Percentiles rank a stretch among this genome's conserved stretches.
Evolutionary conservation across 2,329 filamentous ascomycete species (phyloP).

Genomic region (Ophiosphaerella korrae): DNA sequence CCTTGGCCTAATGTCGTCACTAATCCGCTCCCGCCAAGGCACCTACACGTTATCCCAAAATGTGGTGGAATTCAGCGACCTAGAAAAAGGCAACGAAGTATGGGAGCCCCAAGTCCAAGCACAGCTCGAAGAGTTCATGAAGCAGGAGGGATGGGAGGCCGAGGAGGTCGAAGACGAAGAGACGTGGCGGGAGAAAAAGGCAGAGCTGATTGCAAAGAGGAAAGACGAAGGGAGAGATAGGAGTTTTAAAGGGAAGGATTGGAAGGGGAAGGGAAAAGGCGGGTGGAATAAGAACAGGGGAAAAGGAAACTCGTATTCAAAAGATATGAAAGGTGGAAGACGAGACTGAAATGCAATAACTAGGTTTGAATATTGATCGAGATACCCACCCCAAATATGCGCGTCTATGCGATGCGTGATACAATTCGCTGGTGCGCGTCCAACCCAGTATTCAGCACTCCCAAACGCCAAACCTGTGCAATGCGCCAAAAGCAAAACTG

Average conservation of each 20-base stretch:
- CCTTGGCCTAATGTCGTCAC: slow-evolving; percentile 82
- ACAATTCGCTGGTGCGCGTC: too few relatives aligned
- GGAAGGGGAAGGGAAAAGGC: slow-evolving; percentile 8
- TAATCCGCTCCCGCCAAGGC: slow-evolving; percentile 80
- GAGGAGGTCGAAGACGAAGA: slow-evolving; percentile 39
- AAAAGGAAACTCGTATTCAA: slow-evolving; percentile 13
- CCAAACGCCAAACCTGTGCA: too few relatives aligned
- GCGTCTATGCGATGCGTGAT: too few relatives aligned
- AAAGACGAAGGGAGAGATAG: slow-evolving; percentile 26
- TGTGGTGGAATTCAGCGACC: slow-evolving; percentile 77
- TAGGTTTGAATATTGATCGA: background rate
- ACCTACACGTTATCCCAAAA: slow-evolving; percentile 75
- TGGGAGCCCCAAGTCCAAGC: slow-evolving; percentile 78
- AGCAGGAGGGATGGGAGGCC: slow-evolving; percentile 45
- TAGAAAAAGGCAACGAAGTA: slow-evolving; percentile 75
- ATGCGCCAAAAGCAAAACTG: background rate
- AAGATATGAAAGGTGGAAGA: slow-evolving; percentile 22
- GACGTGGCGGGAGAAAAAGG: slow-evolving; percentile 48
- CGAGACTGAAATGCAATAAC: background rate
- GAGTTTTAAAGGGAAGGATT: slow-evolving; percentile 20
- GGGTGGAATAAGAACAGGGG: slow-evolving; percentile 15
- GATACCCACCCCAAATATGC: background rate
- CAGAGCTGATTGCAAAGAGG: slow-evolving; percentile 39
- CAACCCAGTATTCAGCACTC: too few relatives aligned
- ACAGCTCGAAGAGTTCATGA: slow-evolving; percentile 61